Base-by-base conservation (phyloP, 768 basidiomycete genomes). In the Serendipita indica region DNA sequence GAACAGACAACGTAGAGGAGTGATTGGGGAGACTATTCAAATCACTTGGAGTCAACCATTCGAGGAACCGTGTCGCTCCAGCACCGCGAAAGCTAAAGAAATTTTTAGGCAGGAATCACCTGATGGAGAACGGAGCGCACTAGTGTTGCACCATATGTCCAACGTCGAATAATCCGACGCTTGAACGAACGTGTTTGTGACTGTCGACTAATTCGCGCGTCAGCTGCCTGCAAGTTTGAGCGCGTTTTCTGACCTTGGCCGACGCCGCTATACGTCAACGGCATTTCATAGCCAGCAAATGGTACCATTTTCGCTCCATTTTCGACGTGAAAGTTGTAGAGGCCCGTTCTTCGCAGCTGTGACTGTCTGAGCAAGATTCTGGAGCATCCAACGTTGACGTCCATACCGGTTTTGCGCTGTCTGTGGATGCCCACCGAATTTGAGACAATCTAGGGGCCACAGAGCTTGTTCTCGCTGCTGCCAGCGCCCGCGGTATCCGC, bases 131-230 rank as follows among this genome's bases (percentile, higher is more conserved):
- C 1, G 20, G 43, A n/a, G 58, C 79, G 49, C 65, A 91, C 89
- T 81, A 85, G 33, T 82, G 81, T 69, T 98, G 94, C 14, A 98
- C 87, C 94, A 99, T 99, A 70, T 99, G 96, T 20, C 89, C 89
- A 27, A 99, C 96, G 67, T 99, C 96, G 68, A 99, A 99, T 32
- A 99, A 74, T 0, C 92, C 92, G 0, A 80, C 88, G 33, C 77
- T 78, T 12, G 73, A 79, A 39, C 96, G 82, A 56, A 93, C 88
- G 66, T 97, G 86, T 43, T 84, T 80, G 70, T 99, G 94, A 64
- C 89, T 91, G 6, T 84, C 82, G 57, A 89, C 93, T 96, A 68
- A 30, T 43, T 43, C 57, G 35, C 46, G 34, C 2, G 39, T 33
- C 13, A 33, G 37, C 57, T n/a, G n/a, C n/a, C n/a, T n/a, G n/a